Percentiles rank a stretch among this genome's conserved stretches.
phyloP scores from a whole-genome alignment of 1,284 basidiomycete species.

The Ceratobasidium theobromae region DNA sequence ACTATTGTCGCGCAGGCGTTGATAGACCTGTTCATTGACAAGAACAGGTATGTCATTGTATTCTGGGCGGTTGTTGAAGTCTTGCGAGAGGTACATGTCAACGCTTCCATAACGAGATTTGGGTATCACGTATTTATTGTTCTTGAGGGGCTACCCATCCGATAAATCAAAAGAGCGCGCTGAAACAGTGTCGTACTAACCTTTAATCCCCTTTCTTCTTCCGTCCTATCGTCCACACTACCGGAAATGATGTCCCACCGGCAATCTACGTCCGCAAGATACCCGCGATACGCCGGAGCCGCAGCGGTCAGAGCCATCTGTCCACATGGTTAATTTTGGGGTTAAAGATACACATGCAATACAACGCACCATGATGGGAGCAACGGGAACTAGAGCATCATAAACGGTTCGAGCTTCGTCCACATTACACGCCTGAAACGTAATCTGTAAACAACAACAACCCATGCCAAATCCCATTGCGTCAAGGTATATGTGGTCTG shows the following conservation, averaged over 20 bases:
- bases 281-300: conserved; percentile 91
- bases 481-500: conserved; percentile 96
- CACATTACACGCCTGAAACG: conserved; percentile 95
- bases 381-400: conserved; percentile 91
- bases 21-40: conserved; percentile 72
- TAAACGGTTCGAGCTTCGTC: conserved; percentile 90
- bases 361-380: conserved; percentile 81
- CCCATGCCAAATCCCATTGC: conserved; percentile 99
- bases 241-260: conserved; percentile 98
- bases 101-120: conserved; percentile 98
- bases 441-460: conserved; percentile 96
- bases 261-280: conserved; percentile 94
- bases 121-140: conserved; percentile 76
- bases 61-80: conserved; percentile 83
- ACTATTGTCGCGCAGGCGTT: conserved; percentile 75
- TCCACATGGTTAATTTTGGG: conserved; percentile 7
- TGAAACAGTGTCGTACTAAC: conserved; percentile 46
- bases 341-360: background rate
- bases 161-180: conserved; percentile 1
- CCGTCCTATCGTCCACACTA: conserved; percentile 94
- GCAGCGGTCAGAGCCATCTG: conserved; percentile 93
- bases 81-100: conserved; percentile 87
- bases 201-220: conserved; percentile 88
- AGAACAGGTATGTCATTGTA: conserved; percentile 91
- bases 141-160: conserved; percentile 67